A percentile compares a stretch with the other conserved stretches of the same genome.
phyloP scores from a whole-genome alignment of 148 eudicot species.

The Nepenthes mirabilis region DNA sequence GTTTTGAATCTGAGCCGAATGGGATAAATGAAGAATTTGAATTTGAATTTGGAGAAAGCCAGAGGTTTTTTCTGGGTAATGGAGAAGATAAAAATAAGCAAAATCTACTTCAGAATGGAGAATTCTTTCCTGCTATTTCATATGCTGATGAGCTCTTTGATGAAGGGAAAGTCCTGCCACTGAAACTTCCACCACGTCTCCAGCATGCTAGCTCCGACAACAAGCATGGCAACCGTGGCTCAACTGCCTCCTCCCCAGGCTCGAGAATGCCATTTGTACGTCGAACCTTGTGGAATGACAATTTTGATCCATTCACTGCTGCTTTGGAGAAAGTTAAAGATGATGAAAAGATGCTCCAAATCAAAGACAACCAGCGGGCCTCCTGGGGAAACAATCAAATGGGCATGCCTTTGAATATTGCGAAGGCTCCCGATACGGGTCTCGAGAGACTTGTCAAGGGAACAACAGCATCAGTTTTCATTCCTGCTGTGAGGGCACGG shows the following conservation, averaged over 20 bases:
- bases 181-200: slow-evolving; percentile 54
- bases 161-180: slow-evolving; percentile 41
- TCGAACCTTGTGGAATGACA: slow-evolving; percentile 35
- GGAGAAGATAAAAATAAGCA: not conserved
- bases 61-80: not conserved
- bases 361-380: slow-evolving; percentile 9
- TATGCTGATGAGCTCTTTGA: slow-evolving; percentile 51
- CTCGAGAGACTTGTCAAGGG: too few species aligned
- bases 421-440: too few species aligned
- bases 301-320: slow-evolving; percentile 47
- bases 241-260: slow-evolving; percentile 37
- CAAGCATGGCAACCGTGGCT: slow-evolving; percentile 5
- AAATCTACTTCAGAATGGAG: too few species aligned
- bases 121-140: slow-evolving; percentile 19
- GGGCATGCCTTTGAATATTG: too few species aligned
- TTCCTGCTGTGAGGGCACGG: not conserved
- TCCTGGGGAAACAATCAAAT: too few species aligned
- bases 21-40: slow-evolving; percentile 13
- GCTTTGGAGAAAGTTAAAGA: slow-evolving; percentile 57
- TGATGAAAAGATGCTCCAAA: slow-evolving; percentile 11
- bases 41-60: slow-evolving; percentile 1
- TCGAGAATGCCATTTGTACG: slow-evolving; percentile 31
- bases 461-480: too few species aligned
- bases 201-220: slow-evolving; percentile 1
- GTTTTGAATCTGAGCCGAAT: slow-evolving; percentile 6